Evolutionary conservation across 352 stramenopile species (phyloP).

Genomic region (Phytophthora rubi): DNA sequence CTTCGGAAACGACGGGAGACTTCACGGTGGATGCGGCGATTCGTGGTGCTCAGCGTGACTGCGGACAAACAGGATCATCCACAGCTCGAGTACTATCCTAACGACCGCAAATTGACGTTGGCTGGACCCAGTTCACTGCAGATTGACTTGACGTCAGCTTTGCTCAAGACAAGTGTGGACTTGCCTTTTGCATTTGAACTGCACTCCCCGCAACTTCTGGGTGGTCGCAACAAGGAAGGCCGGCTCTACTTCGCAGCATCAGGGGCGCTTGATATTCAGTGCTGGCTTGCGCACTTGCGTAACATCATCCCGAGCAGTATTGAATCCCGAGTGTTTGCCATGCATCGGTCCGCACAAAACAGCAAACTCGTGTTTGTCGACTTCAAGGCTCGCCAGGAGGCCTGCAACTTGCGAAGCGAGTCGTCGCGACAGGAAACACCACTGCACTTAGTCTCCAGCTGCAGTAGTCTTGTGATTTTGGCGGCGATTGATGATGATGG

Average conservation of each 20-base stretch:
- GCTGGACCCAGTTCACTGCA: slow-evolving; percentile 47
- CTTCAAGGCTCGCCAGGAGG: slow-evolving; percentile 52
- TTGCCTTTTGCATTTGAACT: slow-evolving; percentile 89
- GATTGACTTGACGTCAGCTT: slow-evolving; percentile 65
- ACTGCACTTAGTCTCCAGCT: slow-evolving; percentile 72
- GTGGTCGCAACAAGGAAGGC: slow-evolving; percentile 86
- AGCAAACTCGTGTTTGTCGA: slow-evolving; percentile 71
- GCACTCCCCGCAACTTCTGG: slow-evolving; percentile 87
- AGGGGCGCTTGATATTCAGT: slow-evolving; percentile 88
- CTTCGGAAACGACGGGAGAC: slow-evolving; percentile 82
- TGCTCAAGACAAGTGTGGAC: slow-evolving; percentile 85
- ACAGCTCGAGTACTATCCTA: slow-evolving; percentile 74
- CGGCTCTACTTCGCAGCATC: slow-evolving; percentile 88
- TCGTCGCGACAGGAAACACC: slow-evolving; percentile 50
- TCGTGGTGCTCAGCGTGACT: slow-evolving; percentile 61
- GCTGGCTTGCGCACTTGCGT: slow-evolving; percentile 87
- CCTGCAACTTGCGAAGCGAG: slow-evolving; percentile 46
- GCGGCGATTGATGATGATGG: slow-evolving; percentile 26
- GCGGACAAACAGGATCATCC: slow-evolving; percentile 39
- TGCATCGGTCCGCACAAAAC: slow-evolving; percentile 71
- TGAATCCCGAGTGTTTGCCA: slow-evolving; percentile 78
- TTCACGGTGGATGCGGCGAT: slow-evolving; percentile 84
- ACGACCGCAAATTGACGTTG: slow-evolving; percentile 55
- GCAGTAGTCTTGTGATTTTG: slow-evolving; percentile 38
- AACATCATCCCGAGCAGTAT: slow-evolving; percentile 78